phyloP scores from a whole-genome alignment of 2,329 filamentous ascomycete genomes.

The Sclerotinia spermophila region DNA sequence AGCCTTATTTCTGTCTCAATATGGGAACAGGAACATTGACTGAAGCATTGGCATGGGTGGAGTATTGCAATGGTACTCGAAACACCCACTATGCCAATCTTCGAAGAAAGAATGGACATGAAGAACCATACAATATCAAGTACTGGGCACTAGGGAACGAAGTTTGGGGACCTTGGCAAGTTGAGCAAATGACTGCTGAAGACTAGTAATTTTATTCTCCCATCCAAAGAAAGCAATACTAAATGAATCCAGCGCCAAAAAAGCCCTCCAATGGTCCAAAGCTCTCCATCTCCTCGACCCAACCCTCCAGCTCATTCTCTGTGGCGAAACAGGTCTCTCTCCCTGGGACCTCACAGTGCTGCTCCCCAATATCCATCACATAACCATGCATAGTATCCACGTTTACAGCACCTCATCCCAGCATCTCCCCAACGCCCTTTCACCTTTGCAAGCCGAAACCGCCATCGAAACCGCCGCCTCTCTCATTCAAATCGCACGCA shows the following conservation, averaged over 20 bases:
- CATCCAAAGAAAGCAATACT: not conserved
- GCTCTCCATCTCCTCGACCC: slow-evolving; percentile 57
- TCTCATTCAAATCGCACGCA: slow-evolving; percentile 60
- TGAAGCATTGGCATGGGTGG: slow-evolving; percentile 68
- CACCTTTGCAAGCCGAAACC: slow-evolving; percentile 59
- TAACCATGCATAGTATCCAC: slow-evolving; percentile 67
- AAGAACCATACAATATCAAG: slow-evolving; percentile 76
- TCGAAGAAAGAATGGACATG: slow-evolving; percentile 68
- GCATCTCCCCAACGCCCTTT: slow-evolving; percentile 50
- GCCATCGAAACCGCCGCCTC: slow-evolving; percentile 59
- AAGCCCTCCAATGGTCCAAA: slow-evolving; percentile 57
- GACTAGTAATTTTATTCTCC: slow-evolving; percentile 40
- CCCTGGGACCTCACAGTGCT: slow-evolving; percentile 63
- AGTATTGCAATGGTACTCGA: slow-evolving; percentile 78
- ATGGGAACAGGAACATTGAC: slow-evolving; percentile 67
- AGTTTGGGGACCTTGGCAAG: slow-evolving; percentile 46
- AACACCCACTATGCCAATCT: slow-evolving; percentile 81
- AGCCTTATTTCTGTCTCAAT: slow-evolving; percentile 78
- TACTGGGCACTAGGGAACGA: slow-evolving; percentile 86
- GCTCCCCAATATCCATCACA: slow-evolving; percentile 55
- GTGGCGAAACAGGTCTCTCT: slow-evolving; percentile 57
- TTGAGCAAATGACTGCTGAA: slow-evolving; percentile 54
- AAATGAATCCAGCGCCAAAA: slow-evolving; percentile 40
- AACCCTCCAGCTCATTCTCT: slow-evolving; percentile 57
- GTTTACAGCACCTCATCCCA: slow-evolving; percentile 52